Evolutionary conservation across 1,139 yeast genomes (phyloP).

Genomic region (Taphrina populina): DNA sequence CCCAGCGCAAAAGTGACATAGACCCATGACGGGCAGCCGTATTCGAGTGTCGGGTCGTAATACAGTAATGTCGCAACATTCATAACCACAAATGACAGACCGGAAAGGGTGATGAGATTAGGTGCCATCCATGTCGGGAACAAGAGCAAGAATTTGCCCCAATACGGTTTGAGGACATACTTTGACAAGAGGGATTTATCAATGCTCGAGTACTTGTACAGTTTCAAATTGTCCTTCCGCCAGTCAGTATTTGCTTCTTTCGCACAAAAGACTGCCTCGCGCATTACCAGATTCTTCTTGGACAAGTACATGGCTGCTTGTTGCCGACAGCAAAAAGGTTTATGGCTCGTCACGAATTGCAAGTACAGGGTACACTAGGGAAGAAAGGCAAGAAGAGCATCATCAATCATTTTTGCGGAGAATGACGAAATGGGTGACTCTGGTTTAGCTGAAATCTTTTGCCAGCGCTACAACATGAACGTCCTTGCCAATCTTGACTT

Average conservation of each 20-base stretch:
- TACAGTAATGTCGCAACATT: slow-evolving; percentile 58
- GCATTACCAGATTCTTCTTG: slow-evolving; percentile 23
- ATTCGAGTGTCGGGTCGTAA: slow-evolving; percentile 58
- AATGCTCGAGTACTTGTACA: slow-evolving; percentile 41
- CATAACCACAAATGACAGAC: slow-evolving; percentile 58
- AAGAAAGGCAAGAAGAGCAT: too few species aligned
- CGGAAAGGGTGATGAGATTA: slow-evolving; percentile 66
- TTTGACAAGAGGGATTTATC: slow-evolving; percentile 68
- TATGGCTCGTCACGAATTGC: too few species aligned
- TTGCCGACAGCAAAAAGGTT: too few species aligned
- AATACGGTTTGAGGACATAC: slow-evolving; percentile 65
- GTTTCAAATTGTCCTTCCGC: slow-evolving; percentile 25
- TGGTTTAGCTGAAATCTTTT: too few species aligned
- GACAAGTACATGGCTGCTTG: slow-evolving; percentile 23
- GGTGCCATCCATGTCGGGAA: slow-evolving; percentile 69
- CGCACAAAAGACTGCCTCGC: too few species aligned
- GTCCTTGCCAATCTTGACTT: slow-evolving; percentile 17
- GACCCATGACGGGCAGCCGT: slow-evolving; percentile 63
- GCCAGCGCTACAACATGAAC: neutral
- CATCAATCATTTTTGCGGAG: too few species aligned
- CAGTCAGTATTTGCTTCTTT: neutral
- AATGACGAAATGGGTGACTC: too few species aligned
- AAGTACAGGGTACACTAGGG: too few species aligned
- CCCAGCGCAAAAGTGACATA: slow-evolving; percentile 68
- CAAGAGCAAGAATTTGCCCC: slow-evolving; percentile 64